phyloP scores from a whole-genome alignment of 805 yeast genomes.

The Barnettozyma sucrosica region DNA sequence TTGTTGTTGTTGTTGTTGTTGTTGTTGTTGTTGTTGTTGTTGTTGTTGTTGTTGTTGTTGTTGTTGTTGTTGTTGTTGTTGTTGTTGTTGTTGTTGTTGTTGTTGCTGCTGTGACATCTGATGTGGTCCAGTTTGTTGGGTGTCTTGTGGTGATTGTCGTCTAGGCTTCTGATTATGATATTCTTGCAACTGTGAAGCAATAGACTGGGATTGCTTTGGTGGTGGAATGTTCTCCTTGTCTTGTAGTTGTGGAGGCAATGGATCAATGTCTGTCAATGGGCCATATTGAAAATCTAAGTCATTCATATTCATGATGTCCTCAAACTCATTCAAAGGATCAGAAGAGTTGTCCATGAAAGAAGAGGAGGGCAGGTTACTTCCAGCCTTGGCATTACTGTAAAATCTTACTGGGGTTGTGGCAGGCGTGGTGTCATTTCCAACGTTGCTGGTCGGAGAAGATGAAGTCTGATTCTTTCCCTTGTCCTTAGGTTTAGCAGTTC shows the following conservation, averaged over 20 bases:
- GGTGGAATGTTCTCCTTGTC: constrained; percentile 39
- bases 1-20: too few species aligned
- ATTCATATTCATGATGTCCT: constrained; percentile 24
- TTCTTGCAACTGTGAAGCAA: constrained; percentile 16
- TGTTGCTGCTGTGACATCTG: not conserved
- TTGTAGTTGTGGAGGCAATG: constrained; percentile 19
- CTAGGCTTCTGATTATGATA: constrained; percentile 12
- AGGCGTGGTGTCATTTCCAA: constrained; percentile 18
- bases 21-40: too few species aligned
- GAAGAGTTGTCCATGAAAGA: constrained; percentile 19
- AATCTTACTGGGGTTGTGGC: constrained; percentile 15
- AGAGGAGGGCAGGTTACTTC: constrained; percentile 6
- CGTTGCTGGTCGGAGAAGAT: constrained; percentile 17
- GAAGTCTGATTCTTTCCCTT: constrained; percentile 8
- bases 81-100: too few species aligned
- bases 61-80: too few species aligned
- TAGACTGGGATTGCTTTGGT: constrained; percentile 16
- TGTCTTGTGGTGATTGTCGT: constrained; percentile 1
- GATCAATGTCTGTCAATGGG: constrained; percentile 28
- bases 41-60: too few species aligned
- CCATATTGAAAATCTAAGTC: constrained; percentile 27
- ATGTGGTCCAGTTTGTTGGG: not conserved
- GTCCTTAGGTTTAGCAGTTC: constrained; percentile 7
- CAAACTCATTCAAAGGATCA: constrained; percentile 35
- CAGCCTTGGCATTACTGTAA: not conserved